phyloP scores from a whole-genome alignment of 2,329 filamentous ascomycete species.

The Nigrospora sphaerica region DNA sequence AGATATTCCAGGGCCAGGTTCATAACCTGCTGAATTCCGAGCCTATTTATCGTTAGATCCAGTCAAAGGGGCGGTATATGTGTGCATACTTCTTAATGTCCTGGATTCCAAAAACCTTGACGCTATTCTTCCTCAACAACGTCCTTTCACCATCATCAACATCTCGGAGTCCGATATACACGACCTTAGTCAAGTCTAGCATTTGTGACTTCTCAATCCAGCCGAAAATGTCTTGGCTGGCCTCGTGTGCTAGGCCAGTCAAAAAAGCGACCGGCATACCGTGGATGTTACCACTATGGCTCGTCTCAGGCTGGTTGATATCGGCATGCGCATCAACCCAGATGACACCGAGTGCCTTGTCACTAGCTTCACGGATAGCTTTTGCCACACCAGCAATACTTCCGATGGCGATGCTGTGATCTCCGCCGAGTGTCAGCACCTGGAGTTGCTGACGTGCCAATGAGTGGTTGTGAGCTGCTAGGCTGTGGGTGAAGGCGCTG shows the following conservation, averaged over 20 bases:
- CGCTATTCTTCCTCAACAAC: slow-evolving; percentile 78
- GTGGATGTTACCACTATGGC: slow-evolving; percentile 87
- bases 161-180: slow-evolving; percentile 93
- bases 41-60: slow-evolving; percentile 35
- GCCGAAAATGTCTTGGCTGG: slow-evolving; percentile 74
- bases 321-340: slow-evolving; percentile 99
- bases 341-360: slow-evolving; percentile 83
- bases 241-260: slow-evolving; percentile 73
- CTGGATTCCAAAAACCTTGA: slow-evolving; percentile 98
- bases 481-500: slow-evolving; percentile 72
- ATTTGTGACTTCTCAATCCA: slow-evolving; percentile 74
- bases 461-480: slow-evolving; percentile 79
- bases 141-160: slow-evolving; percentile 92
- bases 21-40: slow-evolving; percentile 92
- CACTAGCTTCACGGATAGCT: slow-evolving; percentile 76
- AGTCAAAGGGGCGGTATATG: background rate
- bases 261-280: slow-evolving; percentile 96
- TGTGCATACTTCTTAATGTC: slow-evolving; percentile 78
- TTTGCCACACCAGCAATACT: slow-evolving; percentile 82
- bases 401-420: slow-evolving; percentile 94
- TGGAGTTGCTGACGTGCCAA: slow-evolving; percentile 79
- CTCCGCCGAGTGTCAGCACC: slow-evolving; percentile 88
- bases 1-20: slow-evolving; percentile 98
- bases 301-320: slow-evolving; percentile 92
- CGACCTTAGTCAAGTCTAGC: slow-evolving; percentile 72